Evolutionary conservation across 495 filamentous ascomycete species (phyloP), one percentile per base, ranked within the genome.

Genomic region (Talaromyces liani): DNA sequence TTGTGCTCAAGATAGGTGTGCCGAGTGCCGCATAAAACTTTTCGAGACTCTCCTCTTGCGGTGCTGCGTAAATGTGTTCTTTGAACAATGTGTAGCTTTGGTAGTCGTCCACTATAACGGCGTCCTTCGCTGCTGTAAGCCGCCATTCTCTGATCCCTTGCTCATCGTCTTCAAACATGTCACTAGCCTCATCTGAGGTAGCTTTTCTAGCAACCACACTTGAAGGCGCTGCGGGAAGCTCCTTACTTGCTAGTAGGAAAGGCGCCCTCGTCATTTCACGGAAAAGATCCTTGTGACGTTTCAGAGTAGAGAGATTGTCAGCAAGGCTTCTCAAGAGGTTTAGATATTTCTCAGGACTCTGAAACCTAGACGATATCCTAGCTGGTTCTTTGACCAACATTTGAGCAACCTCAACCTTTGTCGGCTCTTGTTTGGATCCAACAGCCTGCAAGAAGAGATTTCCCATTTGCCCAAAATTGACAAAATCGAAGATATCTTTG

Each of bases 401-500:
- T 9, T 83, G 79, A 3, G 93, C 92, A 68, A 99, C 81, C 72
- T 99, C 94, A 12, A 79, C 70, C 61, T 88, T 93, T 2, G 87
- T 96, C 0, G 95, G 95, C 70, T 98, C 93, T 60, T 85, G 83
- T 70, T 93, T 97, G 4, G 92, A 92, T 2, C 95, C 95, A 62
- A 91, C 88, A 58, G 88, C 87, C 67, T 92, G 80, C 6, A 99
- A 78, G 69, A 99, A 98, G 0, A 88, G 77, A 67, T 98, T 97
- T 3, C 91, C 93, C 68, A 93, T 85, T 59, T 81, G 72, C 3
- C 92, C 92, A 75, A 97, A 97, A 71, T 97, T 89, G 4, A 98
- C 91, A 74, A 96, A 99, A 71, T 97, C 92, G 66, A 98, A 96
- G 18, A 99, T 92, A 29, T 94, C 91, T 41, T 83, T 87, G 67